Evolutionary conservation across 2,329 filamentous ascomycete species (phyloP).

Genomic region (Dichotomopilus funicola): DNA sequence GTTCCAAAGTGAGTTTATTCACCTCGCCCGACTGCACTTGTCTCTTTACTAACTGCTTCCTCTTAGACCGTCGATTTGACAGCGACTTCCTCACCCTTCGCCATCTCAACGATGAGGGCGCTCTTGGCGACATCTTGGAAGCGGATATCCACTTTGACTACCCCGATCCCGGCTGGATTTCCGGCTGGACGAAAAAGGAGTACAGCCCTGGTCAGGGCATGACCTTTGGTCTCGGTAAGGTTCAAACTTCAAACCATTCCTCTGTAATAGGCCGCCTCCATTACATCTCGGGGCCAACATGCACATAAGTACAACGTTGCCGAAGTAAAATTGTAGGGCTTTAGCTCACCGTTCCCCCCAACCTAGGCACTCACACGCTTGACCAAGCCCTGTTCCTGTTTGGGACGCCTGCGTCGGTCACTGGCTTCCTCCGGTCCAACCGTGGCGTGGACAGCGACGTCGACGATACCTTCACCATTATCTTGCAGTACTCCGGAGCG

Average conservation of each 20-base stretch:
- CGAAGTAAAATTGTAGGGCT: background rate
- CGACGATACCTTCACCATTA: slow-evolving; percentile 47
- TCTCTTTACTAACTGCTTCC: background rate
- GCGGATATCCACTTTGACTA: slow-evolving; percentile 62
- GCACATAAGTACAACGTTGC: background rate
- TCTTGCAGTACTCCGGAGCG: slow-evolving; percentile 48
- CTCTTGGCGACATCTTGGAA: slow-evolving; percentile 55
- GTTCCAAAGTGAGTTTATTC: slow-evolving; percentile 43
- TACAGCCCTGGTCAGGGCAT: slow-evolving; percentile 36
- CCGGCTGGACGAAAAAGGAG: slow-evolving; percentile 27
- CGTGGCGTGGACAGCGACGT: slow-evolving; percentile 37
- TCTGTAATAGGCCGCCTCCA: too few species aligned
- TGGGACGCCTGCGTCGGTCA: slow-evolving; percentile 51
- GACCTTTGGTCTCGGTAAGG: slow-evolving; percentile 36
- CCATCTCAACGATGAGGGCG: slow-evolving; percentile 46
- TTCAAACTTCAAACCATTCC: too few species aligned
- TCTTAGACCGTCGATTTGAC: slow-evolving; percentile 40
- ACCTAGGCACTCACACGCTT: slow-evolving; percentile 50
- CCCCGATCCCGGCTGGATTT: slow-evolving; percentile 35
- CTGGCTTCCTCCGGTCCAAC: slow-evolving; percentile 50
- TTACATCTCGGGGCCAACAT: too few species aligned
- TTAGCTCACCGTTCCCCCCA: background rate
- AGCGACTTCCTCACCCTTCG: slow-evolving; percentile 56
- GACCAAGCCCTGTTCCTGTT: slow-evolving; percentile 55
- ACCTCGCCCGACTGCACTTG: too few species aligned